phyloP scores from a whole-genome alignment of 2,329 filamentous ascomycete genomes.

The Exophiala sideris region DNA sequence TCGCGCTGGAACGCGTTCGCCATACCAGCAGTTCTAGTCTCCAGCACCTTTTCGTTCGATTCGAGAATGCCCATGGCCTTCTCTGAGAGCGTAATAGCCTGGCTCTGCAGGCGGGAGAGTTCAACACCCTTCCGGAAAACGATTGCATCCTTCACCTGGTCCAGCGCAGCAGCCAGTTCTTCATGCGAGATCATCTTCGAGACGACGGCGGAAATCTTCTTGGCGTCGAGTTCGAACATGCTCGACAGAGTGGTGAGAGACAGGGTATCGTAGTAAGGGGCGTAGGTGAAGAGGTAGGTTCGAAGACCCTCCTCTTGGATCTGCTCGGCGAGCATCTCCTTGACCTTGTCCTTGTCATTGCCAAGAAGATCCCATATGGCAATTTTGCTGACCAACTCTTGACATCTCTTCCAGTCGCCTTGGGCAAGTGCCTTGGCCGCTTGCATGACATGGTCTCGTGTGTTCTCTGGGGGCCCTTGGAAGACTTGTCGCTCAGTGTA shows the following conservation, averaged over 20 bases:
- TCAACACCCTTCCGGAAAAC: conserved; percentile 99
- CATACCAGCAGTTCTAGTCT: conserved; percentile 94
- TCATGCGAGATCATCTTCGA: conserved; percentile 99
- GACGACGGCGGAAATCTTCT: conserved; percentile 91
- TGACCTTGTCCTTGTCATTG: conserved; percentile 76
- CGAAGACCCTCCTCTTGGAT: conserved; percentile 98
- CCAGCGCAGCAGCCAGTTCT: conserved; percentile 90
- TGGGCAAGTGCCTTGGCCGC: conserved; percentile 94
- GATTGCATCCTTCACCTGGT: conserved; percentile 95
- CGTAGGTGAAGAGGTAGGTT: conserved; percentile 99
- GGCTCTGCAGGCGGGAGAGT: conserved; percentile 88
- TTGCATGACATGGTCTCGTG: conserved; percentile 98
- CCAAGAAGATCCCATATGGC: conserved; percentile 99
- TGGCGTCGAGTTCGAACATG: conserved; percentile 92
- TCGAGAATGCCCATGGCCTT: conserved; percentile 96
- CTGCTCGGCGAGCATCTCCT: conserved; percentile 94
- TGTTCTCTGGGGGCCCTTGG: conserved; percentile 97
- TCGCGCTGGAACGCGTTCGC: conserved; percentile 93
- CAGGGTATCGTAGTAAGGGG: conserved; percentile 97
- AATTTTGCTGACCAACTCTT: conserved; percentile 89
- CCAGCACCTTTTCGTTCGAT: conserved; percentile 92
- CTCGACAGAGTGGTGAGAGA: conserved; percentile 76
- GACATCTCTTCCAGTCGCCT: conserved; percentile 98
- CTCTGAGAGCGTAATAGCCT: conserved; percentile 89
- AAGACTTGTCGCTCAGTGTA: conserved; percentile 99